These are phyloP conservation scores for Bretschneidera sinensis DNA, from an alignment of 345 rosid species.

Conservation along the genomic window DNA sequence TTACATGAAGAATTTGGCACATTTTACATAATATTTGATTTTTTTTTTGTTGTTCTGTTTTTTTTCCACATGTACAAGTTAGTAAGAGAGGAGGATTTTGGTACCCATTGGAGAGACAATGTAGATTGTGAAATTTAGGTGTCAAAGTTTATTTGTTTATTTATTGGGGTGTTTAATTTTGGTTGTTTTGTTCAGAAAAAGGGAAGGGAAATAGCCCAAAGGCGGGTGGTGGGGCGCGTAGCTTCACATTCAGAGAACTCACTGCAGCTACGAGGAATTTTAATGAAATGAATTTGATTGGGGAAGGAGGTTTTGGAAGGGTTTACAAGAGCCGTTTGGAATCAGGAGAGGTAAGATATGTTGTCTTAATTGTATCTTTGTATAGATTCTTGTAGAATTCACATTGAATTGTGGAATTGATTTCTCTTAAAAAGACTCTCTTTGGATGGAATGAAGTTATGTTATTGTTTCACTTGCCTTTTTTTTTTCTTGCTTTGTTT, in stretches of 20 bases:
- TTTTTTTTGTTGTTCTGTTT: conserved; percentile 2
- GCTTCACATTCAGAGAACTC: conserved; percentile 82
- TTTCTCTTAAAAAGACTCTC: not conserved
- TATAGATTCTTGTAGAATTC: not conserved
- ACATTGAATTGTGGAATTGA: not conserved
- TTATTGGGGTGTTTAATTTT: not conserved
- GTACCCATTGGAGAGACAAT: not conserved
- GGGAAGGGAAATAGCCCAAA: conserved; percentile 32
- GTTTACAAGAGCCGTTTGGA: conserved; percentile 85
- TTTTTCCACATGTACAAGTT: conserved; percentile 6
- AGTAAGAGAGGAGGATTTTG: conserved; percentile 20
- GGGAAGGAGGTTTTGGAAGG: conserved; percentile 96
- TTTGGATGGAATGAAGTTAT: not conserved
- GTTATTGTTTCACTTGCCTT: not conserved
- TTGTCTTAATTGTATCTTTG: not conserved
- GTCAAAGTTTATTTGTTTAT: not conserved
- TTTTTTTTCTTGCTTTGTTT: not conserved
- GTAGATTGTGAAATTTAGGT: not conserved
- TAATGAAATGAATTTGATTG: conserved; percentile 68
- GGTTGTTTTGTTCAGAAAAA: conserved; percentile 21
- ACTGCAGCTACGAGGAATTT: conserved; percentile 75
- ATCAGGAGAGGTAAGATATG: conserved; percentile 57
- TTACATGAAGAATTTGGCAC: not conserved
- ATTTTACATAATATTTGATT: not conserved
- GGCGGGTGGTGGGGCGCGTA: conserved; percentile 50